Conservation (phyloP, 2,329 filamentous ascomycete species). For the Hymenoscyphus linearis region DNA sequence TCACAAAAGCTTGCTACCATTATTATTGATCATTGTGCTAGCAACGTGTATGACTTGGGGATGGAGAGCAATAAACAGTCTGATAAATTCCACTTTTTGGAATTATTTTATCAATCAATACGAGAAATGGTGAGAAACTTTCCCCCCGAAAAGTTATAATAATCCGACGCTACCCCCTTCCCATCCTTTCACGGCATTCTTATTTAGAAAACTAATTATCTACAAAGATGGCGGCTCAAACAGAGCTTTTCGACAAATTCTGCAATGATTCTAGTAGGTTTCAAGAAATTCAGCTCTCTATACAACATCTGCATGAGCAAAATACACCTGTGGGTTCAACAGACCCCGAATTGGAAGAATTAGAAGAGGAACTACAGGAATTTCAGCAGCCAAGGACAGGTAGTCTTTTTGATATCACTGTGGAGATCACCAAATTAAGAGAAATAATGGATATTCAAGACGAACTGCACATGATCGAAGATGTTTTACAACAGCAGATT, state of each 20-base stretch:
- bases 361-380: neutral
- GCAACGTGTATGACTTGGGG: neutral
- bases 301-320: neutral
- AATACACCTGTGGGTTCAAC: neutral
- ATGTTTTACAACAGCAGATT: neutral
- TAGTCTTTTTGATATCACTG: neutral
- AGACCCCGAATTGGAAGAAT: neutral
- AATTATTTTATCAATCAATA: neutral
- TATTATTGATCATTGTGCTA: constrained; percentile 1
- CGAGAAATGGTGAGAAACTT: neutral
- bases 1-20: neutral
- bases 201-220: neutral
- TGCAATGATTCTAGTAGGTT: neutral
- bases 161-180: no score
- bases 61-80: neutral
- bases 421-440: neutral
- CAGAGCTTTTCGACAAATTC: neutral
- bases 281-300: neutral
- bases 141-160: neutral
- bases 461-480: constrained; percentile 1
- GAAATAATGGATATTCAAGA: neutral
- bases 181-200: neutral
- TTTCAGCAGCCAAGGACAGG: neutral
- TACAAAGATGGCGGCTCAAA: neutral
- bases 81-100: constrained; percentile 1